phyloP scores from a whole-genome alignment of 228 moss, liverwort and hornwort species.

The Sphagnum magellanicum region DNA sequence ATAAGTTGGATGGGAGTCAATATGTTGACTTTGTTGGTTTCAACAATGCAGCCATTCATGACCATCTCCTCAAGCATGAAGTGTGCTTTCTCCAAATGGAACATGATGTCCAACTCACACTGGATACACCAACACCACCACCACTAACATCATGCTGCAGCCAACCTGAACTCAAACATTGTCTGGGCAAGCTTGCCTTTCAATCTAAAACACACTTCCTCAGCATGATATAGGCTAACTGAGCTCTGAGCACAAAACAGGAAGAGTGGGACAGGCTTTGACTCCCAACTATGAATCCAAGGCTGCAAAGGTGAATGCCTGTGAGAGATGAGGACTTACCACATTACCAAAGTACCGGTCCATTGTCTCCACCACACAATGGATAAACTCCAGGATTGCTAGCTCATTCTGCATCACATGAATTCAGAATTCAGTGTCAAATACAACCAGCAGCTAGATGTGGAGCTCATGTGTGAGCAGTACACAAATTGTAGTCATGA shows the following conservation, averaged over 20 bases:
- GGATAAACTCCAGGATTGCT: constrained; percentile 89
- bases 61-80: constrained; percentile 99
- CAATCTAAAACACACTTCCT: too few relatives aligned
- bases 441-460: too few relatives aligned
- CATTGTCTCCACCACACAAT: constrained; percentile 87
- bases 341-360: constrained; percentile 92
- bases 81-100: constrained; percentile 87
- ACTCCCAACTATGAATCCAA: neutral
- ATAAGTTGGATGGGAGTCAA: constrained; percentile 76
- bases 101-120: constrained; percentile 98
- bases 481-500: too few relatives aligned
- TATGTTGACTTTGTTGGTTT: constrained; percentile 80
- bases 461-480: too few relatives aligned
- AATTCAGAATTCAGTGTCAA: too few relatives aligned
- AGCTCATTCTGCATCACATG: constrained; percentile 62
- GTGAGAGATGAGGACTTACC: constrained; percentile 33
- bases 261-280: too few relatives aligned
- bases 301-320: neutral
- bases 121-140: constrained; percentile 9
- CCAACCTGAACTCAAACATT: too few relatives aligned
- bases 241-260: too few relatives aligned
- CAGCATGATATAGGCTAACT: too few relatives aligned
- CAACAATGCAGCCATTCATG: constrained; percentile 88
- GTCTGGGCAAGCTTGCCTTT: too few relatives aligned
- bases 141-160: too few relatives aligned